Base-by-base conservation (phyloP, 768 basidiomycete species). In the Roridomyces roridus region DNA sequence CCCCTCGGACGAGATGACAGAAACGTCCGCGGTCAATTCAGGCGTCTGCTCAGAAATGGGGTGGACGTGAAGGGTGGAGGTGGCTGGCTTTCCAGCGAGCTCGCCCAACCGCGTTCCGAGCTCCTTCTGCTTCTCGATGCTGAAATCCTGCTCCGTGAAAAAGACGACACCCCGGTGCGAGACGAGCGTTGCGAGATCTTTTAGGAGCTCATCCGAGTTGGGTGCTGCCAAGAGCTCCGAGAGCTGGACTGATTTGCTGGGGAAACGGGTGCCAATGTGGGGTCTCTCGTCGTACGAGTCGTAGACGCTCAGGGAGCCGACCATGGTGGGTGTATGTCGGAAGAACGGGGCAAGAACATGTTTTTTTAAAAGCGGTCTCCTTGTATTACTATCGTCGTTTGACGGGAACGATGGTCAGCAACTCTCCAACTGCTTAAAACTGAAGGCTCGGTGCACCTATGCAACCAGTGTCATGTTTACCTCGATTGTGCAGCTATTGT, bases 111-210 rank as follows among this genome's bases (percentile, higher is more conserved):
- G 69, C n/a, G 71, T 69, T 5, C 71, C 82, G 17, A 87, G 80
- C 46, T 72, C 63, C 55, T 78, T 80, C 70, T 86, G 84, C 62
- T 85, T 76, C 24, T 76, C 74, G 37, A 82, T 67, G 4, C 67
- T 73, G 47, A 88, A 66, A 59, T 80, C 76, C 66, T 86, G 85
- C 18, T 78, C 72, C 11, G 79, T 77, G 77, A 88, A 85, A 72
- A 88, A 88, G 6, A 87, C 84, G 42, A 87, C 86, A 4, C 85
- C 85, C 26, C 86, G 82, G 49, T 80, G 81, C 26, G 77, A 78
- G 34, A 80, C 75, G 39, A 85, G 75, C 3, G 75, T 74, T 0
- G 85, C 83, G 6, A 87, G 78, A 62, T 85, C 85, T 20, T 74
- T 74, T 56, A 86, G 68, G 44, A 84, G 70, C 56, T 79, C 78